These are phyloP conservation scores for Gentiana dahurica DNA, from an alignment of 257 asterid genomes.

Conservation along the genomic window DNA sequence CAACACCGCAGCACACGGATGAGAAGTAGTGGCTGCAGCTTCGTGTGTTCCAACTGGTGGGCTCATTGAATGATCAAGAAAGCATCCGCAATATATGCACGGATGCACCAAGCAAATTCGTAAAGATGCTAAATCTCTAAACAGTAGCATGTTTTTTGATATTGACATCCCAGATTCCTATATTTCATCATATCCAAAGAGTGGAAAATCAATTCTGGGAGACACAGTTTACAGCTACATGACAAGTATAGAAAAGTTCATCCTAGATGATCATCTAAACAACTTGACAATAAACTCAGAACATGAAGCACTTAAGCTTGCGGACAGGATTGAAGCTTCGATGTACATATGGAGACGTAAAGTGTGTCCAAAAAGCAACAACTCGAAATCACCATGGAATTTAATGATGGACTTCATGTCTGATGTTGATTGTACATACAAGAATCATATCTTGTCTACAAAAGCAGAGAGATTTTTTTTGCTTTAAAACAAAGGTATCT, in stretches of 20 bases:
- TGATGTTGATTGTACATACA: slow-evolving; percentile 60
- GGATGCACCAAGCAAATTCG: slow-evolving; percentile 78
- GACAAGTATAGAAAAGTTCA: slow-evolving; percentile 42
- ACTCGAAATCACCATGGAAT: slow-evolving; percentile 79
- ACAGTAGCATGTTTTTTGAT: slow-evolving; percentile 60
- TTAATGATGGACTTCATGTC: slow-evolving; percentile 69
- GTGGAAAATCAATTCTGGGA: slow-evolving; percentile 82
- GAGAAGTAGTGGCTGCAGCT: slow-evolving; percentile 95
- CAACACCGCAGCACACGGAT: slow-evolving; percentile 53
- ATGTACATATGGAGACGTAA: slow-evolving; percentile 82
- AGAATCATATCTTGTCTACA: slow-evolving; percentile 57
- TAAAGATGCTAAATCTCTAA: slow-evolving; percentile 89
- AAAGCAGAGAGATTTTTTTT: slow-evolving; percentile 60
- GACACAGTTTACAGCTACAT: slow-evolving; percentile 63
- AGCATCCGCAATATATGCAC: slow-evolving; percentile 46
- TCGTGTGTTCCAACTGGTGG: slow-evolving; percentile 62
- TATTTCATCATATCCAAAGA: slow-evolving; percentile 79
- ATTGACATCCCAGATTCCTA: slow-evolving; percentile 82
- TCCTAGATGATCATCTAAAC: slow-evolving; percentile 50
- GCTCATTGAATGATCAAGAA: slow-evolving; percentile 49
- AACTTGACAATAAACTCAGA: slow-evolving; percentile 58
- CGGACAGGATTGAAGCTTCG: slow-evolving; percentile 78
- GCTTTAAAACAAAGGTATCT: slow-evolving; percentile 79
- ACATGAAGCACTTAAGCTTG: slow-evolving; percentile 81
- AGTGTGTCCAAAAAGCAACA: slow-evolving; percentile 37